Evolutionary conservation across 2,329 filamentous ascomycete genomes (phyloP), one percentile per base, ranked within the genome.

Genomic region (Trichoderma sp.): DNA sequence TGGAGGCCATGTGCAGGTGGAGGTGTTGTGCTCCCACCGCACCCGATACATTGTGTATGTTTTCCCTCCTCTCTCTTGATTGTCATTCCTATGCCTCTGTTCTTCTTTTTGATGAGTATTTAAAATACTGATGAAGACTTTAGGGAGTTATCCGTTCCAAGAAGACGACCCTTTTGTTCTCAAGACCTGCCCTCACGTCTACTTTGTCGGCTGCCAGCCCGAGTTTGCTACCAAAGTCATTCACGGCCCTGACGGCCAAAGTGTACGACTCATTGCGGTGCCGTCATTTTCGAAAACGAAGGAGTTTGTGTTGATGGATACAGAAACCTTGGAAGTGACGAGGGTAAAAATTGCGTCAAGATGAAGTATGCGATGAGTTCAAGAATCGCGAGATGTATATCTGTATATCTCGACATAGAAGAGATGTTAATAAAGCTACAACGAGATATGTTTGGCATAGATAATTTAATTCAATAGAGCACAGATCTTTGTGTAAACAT

Each of bases 81-180:
- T 5, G 4, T 33, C n/a, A 2, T 13, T 43, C 62, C 2, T 49
- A 24, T 14, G n/a, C 3, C 27, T 33, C 63, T 10, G 11, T 13
- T n/a, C 31, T 68, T 31, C 64, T 33, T 64, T 27, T 31, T 2
- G 1, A 4, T 21, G 5, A 3, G 47, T 29, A 4, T 1, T 43
- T n/a, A 7, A 11, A 11, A 16, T 24, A 31, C 74, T 77, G 60
- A 77, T 68, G 11, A 3, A 21, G 1, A n/a, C 37, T 6, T 1
- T 70, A 94, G 93, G 93, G 92, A 94, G 92, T 76, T 99, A 98
- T 77, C 96, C 96, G 0, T 99, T 97, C 80, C 94, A 98, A 80
- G 92, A 96, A 21, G 88, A 93, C 61, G 96, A 99, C 76, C 94
- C 93, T 0, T 96, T 98, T 76, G 91, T 98, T 55, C 85, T 99